phyloP scores from a whole-genome alignment of 2,329 filamentous ascomycete genomes.

The Didymella glomerata region DNA sequence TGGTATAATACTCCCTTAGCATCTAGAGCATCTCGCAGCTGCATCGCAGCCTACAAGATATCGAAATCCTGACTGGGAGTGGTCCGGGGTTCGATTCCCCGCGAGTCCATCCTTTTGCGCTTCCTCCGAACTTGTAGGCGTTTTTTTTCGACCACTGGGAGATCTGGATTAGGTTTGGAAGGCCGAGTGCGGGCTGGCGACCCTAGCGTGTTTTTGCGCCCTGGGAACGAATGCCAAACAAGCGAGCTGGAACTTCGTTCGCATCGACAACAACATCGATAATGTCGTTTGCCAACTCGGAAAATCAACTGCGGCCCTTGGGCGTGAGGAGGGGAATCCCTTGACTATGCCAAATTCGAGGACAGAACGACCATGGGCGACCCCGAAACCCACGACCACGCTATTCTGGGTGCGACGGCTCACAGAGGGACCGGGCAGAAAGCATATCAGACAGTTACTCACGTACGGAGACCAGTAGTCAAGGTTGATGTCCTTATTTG shows the following conservation, averaged over 20 bases:
- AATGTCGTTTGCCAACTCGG: background rate
- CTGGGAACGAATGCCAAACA: background rate
- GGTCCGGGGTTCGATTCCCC: slow-evolving; percentile 29
- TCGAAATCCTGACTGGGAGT: slow-evolving; percentile 17
- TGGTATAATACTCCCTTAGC: slow-evolving; percentile 17
- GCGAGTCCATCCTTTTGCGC: slow-evolving; percentile 21
- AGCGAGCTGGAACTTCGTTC: background rate
- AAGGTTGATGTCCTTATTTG: slow-evolving; percentile 1
- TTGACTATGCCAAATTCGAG: background rate
- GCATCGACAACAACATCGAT: background rate
- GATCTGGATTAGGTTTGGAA: background rate
- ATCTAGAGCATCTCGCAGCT: slow-evolving; percentile 7
- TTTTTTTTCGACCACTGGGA: background rate
- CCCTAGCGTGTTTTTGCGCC: background rate
- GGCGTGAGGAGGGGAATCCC: background rate
- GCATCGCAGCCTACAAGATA: background rate
- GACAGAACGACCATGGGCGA: background rate
- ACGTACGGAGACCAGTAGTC: background rate
- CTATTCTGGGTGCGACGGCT: background rate
- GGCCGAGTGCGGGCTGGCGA: background rate
- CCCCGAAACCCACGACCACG: background rate
- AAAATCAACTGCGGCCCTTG: background rate
- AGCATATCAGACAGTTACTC: too few species aligned
- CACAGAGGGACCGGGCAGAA: background rate
- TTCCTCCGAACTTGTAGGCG: background rate